A percentile compares a stretch with the other conserved stretches of the same genome.
Conservation (phyloP, 768 basidiomycete genomes). For the Agrocybe pediades region DNA sequence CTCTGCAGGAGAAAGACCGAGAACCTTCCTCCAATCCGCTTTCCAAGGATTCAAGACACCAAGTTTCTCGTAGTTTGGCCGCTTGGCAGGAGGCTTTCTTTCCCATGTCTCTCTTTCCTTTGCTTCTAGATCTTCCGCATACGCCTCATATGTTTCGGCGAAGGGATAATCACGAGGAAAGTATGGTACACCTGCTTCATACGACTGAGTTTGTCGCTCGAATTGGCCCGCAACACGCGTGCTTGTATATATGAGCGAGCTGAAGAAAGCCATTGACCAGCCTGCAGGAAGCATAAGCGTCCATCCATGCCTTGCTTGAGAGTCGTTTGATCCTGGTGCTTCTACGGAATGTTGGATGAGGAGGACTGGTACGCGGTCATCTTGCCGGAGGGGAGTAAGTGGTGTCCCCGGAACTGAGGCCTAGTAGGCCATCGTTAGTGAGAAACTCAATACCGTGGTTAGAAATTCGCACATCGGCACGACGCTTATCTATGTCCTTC, state of each 20-base stretch:
- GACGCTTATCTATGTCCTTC: conserved; percentile 83
- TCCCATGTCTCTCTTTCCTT: conserved; percentile 69
- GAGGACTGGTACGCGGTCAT: conserved; percentile 82
- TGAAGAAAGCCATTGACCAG: conserved; percentile 90
- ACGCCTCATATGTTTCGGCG: conserved; percentile 52
- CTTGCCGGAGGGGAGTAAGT: conserved; percentile 66
- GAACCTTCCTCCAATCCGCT: conserved; percentile 73
- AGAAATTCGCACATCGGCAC: conserved; percentile 57
- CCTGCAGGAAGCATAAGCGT: conserved; percentile 84
- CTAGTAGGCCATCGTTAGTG: conserved; percentile 34
- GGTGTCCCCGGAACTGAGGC: conserved; percentile 77
- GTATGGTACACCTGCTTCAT: conserved; percentile 73
- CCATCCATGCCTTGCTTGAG: conserved; percentile 76
- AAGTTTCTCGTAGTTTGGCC: conserved; percentile 67
- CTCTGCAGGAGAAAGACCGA: conserved; percentile 39
- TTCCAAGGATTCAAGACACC: conserved; percentile 73
- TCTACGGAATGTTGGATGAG: conserved; percentile 80
- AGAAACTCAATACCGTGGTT: not conserved
- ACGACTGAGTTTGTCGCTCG: conserved; percentile 78
- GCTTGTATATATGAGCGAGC: conserved; percentile 79
- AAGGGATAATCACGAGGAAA: conserved; percentile 85
- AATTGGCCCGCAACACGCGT: conserved; percentile 85
- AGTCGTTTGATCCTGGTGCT: conserved; percentile 24
- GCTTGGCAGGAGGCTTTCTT: conserved; percentile 85
- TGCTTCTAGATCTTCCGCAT: conserved; percentile 47